Evolutionary conservation across 2,329 filamentous ascomycete genomes (phyloP), one percentile per base, ranked within the genome.

Genomic region (Blastomyces gilchristii): DNA sequence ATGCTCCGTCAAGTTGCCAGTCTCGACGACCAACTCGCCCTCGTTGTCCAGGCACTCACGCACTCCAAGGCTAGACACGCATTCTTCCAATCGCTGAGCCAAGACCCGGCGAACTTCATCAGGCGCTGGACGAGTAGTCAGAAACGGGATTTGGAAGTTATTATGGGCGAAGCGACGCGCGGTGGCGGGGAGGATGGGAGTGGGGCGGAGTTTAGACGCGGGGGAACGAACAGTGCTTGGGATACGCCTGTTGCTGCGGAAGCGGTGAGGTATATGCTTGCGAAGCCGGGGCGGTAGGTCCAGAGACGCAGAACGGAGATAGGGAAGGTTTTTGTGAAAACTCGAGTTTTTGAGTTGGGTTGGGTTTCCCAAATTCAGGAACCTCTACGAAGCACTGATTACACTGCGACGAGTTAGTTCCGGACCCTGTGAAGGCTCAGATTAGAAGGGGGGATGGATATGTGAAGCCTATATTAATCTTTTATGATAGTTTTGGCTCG

Each of bases 101-200:
- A 88, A 67, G 91, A 97, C 69, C 94, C 94, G 0, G 87, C 89
- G 18, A 85, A 83, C 14, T 97, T 97, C 70, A 82, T 97, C 65
- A 86, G 85, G 67, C 86, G 89, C 71, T 99, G 94, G 94, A 81
- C 96, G 61, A 91, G 87, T 70, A 93, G 88, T 18, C 94, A 99
- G 79, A 91, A 91, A 77, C 83, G 92, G 58, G 93, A 97, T 73
- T 80, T 97, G 45, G 91, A 96, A 71, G 86, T 94, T 7, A 87
- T 97, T 58, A 82, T 94, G 66, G 93, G 91, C 63, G 92, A 97
- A 76, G 86, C 87, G 1, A 83, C 85, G 60, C 82, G 86, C 62
- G 72, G 73, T 2, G 80, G 80, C 47, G 79, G 78, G 52, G 82
- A 81, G 79, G 89, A 77, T 79, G 82, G 72, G 52, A 76, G 70